Evolutionary conservation across 306 rosid genomes (phyloP).

Genomic region (Ormosia emarginata): DNA sequence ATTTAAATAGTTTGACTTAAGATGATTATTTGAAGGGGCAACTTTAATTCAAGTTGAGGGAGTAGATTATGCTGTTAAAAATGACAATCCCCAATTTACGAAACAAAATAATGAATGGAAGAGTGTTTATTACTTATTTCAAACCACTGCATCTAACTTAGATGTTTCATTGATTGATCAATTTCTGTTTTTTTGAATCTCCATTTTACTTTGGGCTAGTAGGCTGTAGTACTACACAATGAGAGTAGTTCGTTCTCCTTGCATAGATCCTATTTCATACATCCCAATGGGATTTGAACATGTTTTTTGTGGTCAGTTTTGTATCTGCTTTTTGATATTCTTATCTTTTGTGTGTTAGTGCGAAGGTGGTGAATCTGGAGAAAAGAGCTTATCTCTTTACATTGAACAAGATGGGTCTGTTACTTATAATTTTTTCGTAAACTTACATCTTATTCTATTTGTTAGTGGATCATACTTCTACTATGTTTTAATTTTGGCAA

Average conservation of each 20-base stretch:
- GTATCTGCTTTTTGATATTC: neutral
- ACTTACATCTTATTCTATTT: neutral
- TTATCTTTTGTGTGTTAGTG: constrained; percentile 49
- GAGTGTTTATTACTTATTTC: neutral
- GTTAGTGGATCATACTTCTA: neutral
- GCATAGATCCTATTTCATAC: neutral
- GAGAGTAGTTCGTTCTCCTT: neutral
- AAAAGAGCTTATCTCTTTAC: constrained; percentile 58
- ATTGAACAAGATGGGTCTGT: constrained; percentile 66
- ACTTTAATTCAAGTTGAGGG: neutral
- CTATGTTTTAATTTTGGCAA: constrained; percentile 12
- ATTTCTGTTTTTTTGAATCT: neutral
- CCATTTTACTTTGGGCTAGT: neutral
- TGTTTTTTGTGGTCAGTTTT: neutral
- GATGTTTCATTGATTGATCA: neutral
- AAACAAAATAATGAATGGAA: neutral
- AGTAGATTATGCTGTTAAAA: constrained; percentile 1
- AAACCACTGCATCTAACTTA: neutral
- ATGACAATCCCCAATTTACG: neutral
- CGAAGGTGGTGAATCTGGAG: constrained; percentile 67
- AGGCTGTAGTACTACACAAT: neutral
- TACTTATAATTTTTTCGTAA: neutral
- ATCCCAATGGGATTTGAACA: neutral
- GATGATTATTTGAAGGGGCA: neutral
- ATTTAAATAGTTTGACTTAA: neutral